Evolutionary conservation across 352 stramenopile genomes (phyloP), one percentile per base, ranked within the genome.

Genomic region (Phytophthora litchii): DNA sequence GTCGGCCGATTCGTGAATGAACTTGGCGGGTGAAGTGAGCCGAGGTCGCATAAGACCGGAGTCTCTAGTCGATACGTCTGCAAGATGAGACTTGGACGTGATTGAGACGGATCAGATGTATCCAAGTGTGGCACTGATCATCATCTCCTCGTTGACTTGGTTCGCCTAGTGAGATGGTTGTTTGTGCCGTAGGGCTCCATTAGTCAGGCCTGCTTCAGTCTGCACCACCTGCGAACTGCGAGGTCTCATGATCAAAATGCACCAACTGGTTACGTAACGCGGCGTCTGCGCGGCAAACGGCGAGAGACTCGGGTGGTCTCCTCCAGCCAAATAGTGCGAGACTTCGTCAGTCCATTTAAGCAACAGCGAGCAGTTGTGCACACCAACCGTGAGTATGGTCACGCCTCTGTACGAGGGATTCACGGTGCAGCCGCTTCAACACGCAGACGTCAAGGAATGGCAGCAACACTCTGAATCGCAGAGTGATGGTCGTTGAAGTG

Each of bases 401-500:
- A n/a, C n/a, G n/a, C n/a, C n/a, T n/a, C n/a, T n/a, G n/a, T n/a
- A n/a, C n/a, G n/a, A n/a, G 5, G 23, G 23, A 27, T 27, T 27
- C 23, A 27, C 3, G 5, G 23, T 27, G 23, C 23, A 27, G 23
- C 23, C 23, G 23, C 23, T 27, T 27, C 23, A 27, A 27, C 23
- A 27, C 3, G 5, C 23, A 27, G 23, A 27, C 23, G 23, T 27
- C 23, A 3, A 27, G 5, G 23, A 27, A n/a, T n/a, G n/a, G n/a
- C n/a, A n/a, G n/a, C n/a, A n/a, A n/a, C n/a, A n/a, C n/a, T n/a
- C 23, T 34, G 3, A 12, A 3, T 17, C 29, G 23, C n/a, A 13
- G 57, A 65, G 49, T 65, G 57, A 60, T 60, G 56, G 47, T 64
- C 56, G 47, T 59, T 65, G 56, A 65, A 60, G 57, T 58, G 21